Evolutionary conservation across 1,284 basidiomycete species (phyloP), one percentile per base, ranked within the genome.

Genomic region (Leccinum griseonigrum): DNA sequence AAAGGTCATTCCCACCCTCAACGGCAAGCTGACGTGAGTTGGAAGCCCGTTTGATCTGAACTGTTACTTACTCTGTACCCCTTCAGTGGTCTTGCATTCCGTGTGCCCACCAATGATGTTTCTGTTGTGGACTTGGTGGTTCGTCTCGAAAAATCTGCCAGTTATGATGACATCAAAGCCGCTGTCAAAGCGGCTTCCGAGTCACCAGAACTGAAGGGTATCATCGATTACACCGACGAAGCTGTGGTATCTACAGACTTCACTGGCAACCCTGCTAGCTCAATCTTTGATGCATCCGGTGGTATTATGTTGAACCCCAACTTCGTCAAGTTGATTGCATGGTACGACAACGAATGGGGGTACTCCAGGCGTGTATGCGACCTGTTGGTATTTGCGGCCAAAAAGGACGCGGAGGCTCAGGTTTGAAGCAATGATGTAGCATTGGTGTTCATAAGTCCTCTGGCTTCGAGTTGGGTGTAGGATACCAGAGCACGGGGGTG

Each of bases 41-140:
- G 36, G 38, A 62, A 26, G 10, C 40, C 6, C 1, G 8, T 58
- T 57, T 10, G 8, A 7, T n/a, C 2, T 22, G 38, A n/a, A 52
- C 51, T 22, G 1, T 1, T 51, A 31, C 50, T 64, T 34, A 67
- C 26, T 16, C 22, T 7, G 10, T 3, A 50, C 8, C 13, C 53
- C 54, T 31, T 63, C 43, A 94, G 92, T 66, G 95, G 95, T 80
- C 91, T 98, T 78, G 73, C 97, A 57, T 98, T 99, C 96, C 97
- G 97, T 83, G 91, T 99, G 63, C 97, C 97, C 69, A 97, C 95
- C 67, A 82, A 93, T 72, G 93, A 99, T 74, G 97, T 99, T 69
- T 98, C 97, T 68, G 97, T 99, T 68, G 97, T 99, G 75, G 97
- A 99, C 82, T 88, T 99, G 67, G 95, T 97, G 68, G 92, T 88